These are phyloP conservation scores for Tuber microsphaerosporum DNA, from an alignment of 495 filamentous ascomycete genomes.

Conservation along the genomic window DNA sequence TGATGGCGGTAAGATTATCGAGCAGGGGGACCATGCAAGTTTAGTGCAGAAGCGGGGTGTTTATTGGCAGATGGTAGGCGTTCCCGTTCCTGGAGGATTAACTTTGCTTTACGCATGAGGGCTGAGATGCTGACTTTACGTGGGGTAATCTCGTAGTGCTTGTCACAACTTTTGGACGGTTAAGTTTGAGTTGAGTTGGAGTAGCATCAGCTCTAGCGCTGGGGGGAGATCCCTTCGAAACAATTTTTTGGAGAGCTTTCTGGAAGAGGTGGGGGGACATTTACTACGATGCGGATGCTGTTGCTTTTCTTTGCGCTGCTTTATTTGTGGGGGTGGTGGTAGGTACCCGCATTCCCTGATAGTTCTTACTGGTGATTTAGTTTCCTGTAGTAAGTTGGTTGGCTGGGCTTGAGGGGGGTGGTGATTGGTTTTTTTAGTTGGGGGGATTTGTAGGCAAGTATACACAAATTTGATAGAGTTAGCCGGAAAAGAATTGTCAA, in stretches of 20 bases:
- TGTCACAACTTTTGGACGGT: background rate
- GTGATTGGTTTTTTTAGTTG: background rate
- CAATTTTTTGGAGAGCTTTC: background rate
- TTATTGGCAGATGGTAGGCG: conserved; percentile 43
- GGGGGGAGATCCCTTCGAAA: background rate
- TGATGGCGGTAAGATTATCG: conserved; percentile 41
- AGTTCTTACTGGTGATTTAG: background rate
- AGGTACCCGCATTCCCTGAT: background rate
- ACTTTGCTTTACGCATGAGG: background rate
- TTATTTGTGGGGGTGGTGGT: background rate
- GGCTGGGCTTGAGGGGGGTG: background rate
- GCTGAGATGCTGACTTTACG: background rate
- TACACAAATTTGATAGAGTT: too few relatives aligned
- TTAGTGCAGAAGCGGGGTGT: conserved; percentile 37
- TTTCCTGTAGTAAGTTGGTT: background rate
- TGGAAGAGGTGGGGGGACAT: background rate
- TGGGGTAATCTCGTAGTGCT: background rate
- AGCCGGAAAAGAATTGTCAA: too few relatives aligned
- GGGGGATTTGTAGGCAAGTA: background rate
- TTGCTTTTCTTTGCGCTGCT: background rate
- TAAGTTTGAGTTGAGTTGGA: background rate
- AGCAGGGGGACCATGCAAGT: conserved; percentile 43
- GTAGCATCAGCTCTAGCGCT: background rate
- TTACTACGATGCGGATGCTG: background rate
- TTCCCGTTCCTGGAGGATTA: background rate